Evolutionary conservation across 1,284 basidiomycete species (phyloP), one percentile per base, ranked within the genome.

Genomic region (Chondrostereum purpureum): DNA sequence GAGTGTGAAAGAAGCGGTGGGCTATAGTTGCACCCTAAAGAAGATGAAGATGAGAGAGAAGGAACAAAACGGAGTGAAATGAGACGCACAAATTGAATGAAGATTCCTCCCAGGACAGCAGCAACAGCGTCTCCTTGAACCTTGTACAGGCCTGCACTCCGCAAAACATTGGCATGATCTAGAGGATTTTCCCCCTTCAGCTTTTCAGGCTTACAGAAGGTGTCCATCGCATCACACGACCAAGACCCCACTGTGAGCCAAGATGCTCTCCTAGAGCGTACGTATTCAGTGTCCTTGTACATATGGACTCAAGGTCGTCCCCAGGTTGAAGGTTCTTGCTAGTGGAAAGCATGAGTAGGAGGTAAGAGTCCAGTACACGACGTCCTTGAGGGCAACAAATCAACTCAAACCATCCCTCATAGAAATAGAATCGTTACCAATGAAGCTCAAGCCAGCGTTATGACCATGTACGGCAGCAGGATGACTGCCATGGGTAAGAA

Each of bases 401-500:
- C 34, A 43, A 22, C 36, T 5, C 33, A 20, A 5, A 42, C 24
- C 16, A 42, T 38, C 17, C 16, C 39, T 35, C 8, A 27, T 16
- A 45, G 35, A 22, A 57, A 63, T n/a, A n/a, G n/a, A n/a, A n/a
- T n/a, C n/a, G n/a, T 39, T 50, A 86, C 86, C 86, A 36, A 88
- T 70, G 55, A 90, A 90, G 24, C 74, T 68, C 33, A 86, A 61
- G 6, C 78, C 75, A 37, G 70, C 77, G 54, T 88, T 89, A 60
- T 88, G 83, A 2, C 85, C 83, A 44, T 77, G 60, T 38, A 67
- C 58, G 21, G 82, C 78, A 47, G 75, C 70, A 41, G 69, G 72
- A 60, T 87, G 86, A 63, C 83, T 87, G 4, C 70, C 69, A 58
- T 90, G 87, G 2, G 87, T 90, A 50, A 90, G 66, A 55, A 87